Evolutionary conservation across 306 rosid species (phyloP).

Genomic region (Lathyrus aphaca): DNA sequence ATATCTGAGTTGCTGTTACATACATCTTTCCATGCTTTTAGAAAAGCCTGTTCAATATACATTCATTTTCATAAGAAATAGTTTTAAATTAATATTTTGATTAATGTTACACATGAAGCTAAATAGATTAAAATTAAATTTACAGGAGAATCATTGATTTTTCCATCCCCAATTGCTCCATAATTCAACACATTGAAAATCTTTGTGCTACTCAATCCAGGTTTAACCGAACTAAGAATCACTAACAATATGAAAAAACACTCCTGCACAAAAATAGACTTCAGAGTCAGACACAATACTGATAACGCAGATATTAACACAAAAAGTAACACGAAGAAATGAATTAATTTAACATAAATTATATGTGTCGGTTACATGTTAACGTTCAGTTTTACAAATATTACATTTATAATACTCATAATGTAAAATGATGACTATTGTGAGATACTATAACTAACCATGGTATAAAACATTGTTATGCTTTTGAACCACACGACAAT

Average conservation of each 20-base stretch:
- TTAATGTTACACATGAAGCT: too few relatives aligned
- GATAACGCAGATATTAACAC: background rate
- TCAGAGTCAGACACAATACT: background rate
- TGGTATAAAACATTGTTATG: slow-evolving; percentile 21
- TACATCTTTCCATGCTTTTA: slow-evolving; percentile 48
- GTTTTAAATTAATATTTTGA: too few relatives aligned
- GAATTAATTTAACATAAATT: background rate
- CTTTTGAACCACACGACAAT: slow-evolving; percentile 5
- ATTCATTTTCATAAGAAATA: background rate
- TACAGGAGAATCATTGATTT: slow-evolving; percentile 56
- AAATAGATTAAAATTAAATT: background rate
- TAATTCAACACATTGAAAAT: slow-evolving; percentile 52
- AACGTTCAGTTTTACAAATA: too few relatives aligned
- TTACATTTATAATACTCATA: too few relatives aligned
- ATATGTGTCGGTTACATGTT: background rate
- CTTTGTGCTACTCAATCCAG: slow-evolving; percentile 43
- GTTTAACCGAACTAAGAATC: slow-evolving; percentile 37
- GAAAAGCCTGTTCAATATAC: slow-evolving; percentile 47
- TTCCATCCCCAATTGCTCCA: slow-evolving; percentile 60
- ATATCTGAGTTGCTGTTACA: slow-evolving; percentile 39
- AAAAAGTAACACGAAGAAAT: background rate
- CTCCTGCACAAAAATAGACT: slow-evolving; percentile 35
- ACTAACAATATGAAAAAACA: slow-evolving; percentile 25
- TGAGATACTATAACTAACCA: slow-evolving; percentile 41
- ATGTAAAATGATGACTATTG: too few relatives aligned